phyloP scores from a whole-genome alignment of 2,329 filamentous ascomycete species.

The Trichoderma atrobrunneum region DNA sequence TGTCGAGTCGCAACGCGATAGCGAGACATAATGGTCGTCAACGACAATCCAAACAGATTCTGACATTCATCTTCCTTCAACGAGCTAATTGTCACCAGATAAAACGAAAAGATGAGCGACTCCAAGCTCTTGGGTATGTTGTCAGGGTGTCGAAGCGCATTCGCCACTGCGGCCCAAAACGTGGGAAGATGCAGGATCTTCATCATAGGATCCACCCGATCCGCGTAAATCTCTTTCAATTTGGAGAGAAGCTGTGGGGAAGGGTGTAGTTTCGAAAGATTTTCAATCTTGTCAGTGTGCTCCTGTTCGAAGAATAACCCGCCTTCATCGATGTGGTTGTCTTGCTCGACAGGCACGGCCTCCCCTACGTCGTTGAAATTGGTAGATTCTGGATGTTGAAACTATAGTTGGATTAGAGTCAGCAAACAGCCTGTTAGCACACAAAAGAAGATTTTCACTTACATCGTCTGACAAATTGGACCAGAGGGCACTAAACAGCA shows the following conservation, averaged over 20 bases:
- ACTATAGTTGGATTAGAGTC: neutral
- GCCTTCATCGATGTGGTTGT: neutral
- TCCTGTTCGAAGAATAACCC: neutral
- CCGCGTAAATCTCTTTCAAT: neutral
- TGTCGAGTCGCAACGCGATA: neutral
- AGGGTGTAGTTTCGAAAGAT: neutral
- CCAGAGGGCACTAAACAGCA: neutral
- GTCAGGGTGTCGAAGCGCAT: neutral
- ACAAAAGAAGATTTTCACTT: neutral
- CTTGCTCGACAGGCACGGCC: neutral
- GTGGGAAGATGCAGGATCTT: constrained; percentile 12
- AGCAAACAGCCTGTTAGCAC: neutral
- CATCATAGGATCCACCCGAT: constrained; percentile 4
- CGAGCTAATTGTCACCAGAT: neutral
- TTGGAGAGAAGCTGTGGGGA: neutral
- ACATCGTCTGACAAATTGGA: neutral
- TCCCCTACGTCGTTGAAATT: neutral
- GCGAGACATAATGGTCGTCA: neutral
- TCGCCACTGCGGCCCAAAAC: neutral
- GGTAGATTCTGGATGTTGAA: neutral
- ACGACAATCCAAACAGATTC: neutral
- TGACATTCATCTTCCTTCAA: neutral
- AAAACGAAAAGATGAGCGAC: neutral
- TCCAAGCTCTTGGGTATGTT: neutral
- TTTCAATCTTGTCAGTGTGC: neutral